Evolutionary conservation across 2,329 filamentous ascomycete genomes (phyloP), one percentile per base, ranked within the genome.

Genomic region (Monascus ruber): DNA sequence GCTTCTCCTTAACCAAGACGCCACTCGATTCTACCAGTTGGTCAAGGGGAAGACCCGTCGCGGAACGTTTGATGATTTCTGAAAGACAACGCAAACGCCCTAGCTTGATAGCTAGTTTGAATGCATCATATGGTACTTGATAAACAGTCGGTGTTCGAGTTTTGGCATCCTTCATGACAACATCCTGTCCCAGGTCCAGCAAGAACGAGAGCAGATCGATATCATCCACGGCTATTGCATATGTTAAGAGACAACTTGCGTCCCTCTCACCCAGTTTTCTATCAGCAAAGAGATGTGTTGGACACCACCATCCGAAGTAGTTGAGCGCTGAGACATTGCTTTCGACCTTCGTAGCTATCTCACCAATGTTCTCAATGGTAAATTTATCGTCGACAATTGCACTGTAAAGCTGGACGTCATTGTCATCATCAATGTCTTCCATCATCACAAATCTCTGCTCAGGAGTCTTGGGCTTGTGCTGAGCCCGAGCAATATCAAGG

Each of bases 301-400:
- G 51, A 10, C 60, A 66, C 1, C 1, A 1, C 56, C 59, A 67
- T 4, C 53, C 47, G 4, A 87, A 56, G 40, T 83, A 56, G 0
- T 58, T 46, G 1, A 73, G 53, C 2, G 85, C 79, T 29, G 69
- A 70, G 6, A 72, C 61, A 10, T 68, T 62, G 41, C 81, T 83
- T 53, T 83, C 79, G 42, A 86, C 81, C 40, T 81, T 71, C 52
- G 74, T 79, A 0, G 75, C 76, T 4, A 83, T 68, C 46, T 84
- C 74, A 0, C 82, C 82, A 41, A 91, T 71, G 48, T 85, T 77
- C 10, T 91, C 82, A 38, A 89, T 73, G 0, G 85, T 91, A 55
- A 83, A 85, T 29, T 73, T 68, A 8, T 81, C 74, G 47, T 81
- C 74, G 26, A 85, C 63, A 32, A 79, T 66, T 42, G 80, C 72